Evolutionary conservation across 2,329 filamentous ascomycete species (phyloP).

Genomic region (Ophiostoma sp.): DNA sequence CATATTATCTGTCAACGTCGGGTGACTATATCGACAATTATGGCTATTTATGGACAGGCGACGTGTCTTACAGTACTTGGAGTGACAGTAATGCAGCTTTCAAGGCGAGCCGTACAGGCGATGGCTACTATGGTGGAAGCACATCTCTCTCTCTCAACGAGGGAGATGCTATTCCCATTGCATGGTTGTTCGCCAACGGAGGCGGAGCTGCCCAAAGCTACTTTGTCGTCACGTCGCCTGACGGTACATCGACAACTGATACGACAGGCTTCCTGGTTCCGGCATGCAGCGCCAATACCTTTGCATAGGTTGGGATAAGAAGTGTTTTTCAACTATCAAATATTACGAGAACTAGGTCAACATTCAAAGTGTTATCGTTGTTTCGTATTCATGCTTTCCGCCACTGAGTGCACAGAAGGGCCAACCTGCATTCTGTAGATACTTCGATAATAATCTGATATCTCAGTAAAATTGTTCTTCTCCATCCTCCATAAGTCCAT

Average conservation of each 20-base stretch:
- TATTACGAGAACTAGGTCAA: no score
- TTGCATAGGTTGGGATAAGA: background rate
- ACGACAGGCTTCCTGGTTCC: background rate
- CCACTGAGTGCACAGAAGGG: no score
- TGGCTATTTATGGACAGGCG: constrained; percentile 12
- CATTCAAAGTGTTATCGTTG: background rate
- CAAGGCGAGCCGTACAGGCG: constrained; percentile 2
- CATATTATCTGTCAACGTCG: background rate
- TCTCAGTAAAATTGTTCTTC: no score
- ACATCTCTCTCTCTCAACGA: background rate
- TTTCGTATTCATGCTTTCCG: no score
- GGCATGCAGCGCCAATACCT: background rate
- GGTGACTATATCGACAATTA: constrained; percentile 5
- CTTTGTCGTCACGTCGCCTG: background rate
- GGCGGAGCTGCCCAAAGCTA: background rate
- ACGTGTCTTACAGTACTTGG: background rate
- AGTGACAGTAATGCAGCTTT: background rate
- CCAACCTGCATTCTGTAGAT: no score
- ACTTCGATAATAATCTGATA: no score
- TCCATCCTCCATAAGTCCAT: no score
- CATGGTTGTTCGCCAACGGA: constrained; percentile 1
- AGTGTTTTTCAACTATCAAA: no score
- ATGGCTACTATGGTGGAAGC: background rate
- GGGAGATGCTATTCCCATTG: constrained; percentile 2
- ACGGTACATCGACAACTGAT: background rate